These are phyloP conservation scores for Pisolithus tinctorius DNA, from an alignment of 768 basidiomycete species.

Conservation along the genomic window DNA sequence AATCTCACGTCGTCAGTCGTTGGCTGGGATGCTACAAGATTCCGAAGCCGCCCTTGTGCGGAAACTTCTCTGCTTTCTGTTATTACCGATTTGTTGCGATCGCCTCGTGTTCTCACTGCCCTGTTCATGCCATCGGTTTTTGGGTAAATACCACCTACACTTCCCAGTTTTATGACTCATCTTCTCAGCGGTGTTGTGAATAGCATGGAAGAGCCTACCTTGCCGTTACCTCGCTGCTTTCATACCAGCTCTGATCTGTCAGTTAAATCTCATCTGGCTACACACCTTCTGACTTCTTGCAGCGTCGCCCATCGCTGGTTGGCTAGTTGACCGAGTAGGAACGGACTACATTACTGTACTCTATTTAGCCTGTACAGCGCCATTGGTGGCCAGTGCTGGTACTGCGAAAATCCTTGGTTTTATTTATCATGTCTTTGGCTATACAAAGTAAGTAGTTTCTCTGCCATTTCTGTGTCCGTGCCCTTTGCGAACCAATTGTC, in stretches of 20 bases:
- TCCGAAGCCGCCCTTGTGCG: slow-evolving; percentile 6
- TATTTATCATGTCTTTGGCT: slow-evolving; percentile 35
- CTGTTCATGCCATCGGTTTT: no score
- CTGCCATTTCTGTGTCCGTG: background rate
- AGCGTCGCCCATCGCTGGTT: no score
- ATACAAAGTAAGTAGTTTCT: slow-evolving; percentile 41
- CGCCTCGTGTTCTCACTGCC: slow-evolving; percentile 28
- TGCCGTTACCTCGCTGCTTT: no score
- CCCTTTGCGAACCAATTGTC: background rate
- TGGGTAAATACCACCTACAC: no score
- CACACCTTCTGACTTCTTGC: no score
- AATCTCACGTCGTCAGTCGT: background rate
- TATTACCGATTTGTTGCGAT: slow-evolving; percentile 34
- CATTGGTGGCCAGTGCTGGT: slow-evolving; percentile 59
- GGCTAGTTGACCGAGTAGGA: slow-evolving; percentile 26
- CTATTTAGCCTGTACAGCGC: slow-evolving; percentile 46
- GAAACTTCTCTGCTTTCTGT: slow-evolving; percentile 37
- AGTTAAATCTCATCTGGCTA: no score
- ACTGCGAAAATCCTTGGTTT: slow-evolving; percentile 44
- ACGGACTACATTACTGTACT: slow-evolving; percentile 46
- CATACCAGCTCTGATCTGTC: no score
- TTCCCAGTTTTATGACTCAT: no score
- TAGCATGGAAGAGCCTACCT: no score
- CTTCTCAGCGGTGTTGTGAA: no score
- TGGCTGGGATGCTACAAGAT: background rate